phyloP scores from a whole-genome alignment of 768 basidiomycete genomes.

The Rhodotorula kratochvilovae region DNA sequence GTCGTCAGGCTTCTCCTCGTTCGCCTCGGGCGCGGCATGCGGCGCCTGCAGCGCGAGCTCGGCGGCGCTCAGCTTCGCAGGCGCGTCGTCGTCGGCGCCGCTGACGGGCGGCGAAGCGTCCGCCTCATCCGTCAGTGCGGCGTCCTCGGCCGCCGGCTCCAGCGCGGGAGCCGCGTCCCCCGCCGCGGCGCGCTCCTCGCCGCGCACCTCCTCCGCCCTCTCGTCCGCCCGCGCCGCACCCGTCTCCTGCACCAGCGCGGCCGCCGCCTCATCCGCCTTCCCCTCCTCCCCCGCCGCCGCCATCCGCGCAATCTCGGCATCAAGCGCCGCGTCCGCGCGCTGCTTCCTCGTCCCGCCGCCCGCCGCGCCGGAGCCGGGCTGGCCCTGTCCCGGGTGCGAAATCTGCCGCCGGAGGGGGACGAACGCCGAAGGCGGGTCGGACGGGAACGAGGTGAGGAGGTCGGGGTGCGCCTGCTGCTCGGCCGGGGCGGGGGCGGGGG shows the following conservation, averaged over 20 bases:
- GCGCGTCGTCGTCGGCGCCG: not conserved
- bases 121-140: no score
- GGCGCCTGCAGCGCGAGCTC: not conserved
- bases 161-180: not conserved
- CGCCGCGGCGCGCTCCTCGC: not conserved
- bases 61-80: not conserved
- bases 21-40: not conserved
- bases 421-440: constrained; percentile 26
- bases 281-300: not conserved
- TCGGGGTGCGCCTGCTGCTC: not conserved
- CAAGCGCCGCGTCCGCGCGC: constrained; percentile 3
- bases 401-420: constrained; percentile 28
- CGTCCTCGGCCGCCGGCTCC: no score
- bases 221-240: constrained; percentile 4
- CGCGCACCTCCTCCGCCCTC: constrained; percentile 9
- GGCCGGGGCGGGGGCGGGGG: not conserved
- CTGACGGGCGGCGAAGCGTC: no score
- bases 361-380: not conserved
- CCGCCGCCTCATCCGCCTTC: not conserved
- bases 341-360: not conserved
- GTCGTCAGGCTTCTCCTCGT: constrained; percentile 1
- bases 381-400: constrained; percentile 12
- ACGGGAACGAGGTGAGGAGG: constrained; percentile 7
- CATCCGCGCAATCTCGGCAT: not conserved
- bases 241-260: no score